Evolutionary conservation across 768 basidiomycete species (phyloP), one percentile per base, ranked within the genome.

Genomic region (Amanita muscaria): DNA sequence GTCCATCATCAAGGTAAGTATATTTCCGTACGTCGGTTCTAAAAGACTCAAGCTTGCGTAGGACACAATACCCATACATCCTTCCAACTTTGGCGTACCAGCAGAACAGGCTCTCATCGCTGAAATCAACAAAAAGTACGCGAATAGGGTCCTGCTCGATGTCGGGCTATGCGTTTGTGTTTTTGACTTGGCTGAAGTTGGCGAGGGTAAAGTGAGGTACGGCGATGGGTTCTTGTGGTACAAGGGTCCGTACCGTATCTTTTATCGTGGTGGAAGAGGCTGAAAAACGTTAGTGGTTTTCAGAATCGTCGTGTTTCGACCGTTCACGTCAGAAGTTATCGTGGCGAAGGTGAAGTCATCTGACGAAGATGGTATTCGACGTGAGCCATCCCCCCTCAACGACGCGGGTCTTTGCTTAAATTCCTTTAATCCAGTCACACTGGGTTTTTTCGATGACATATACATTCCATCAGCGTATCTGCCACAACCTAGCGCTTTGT

Each of bases 211-310:
- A 50, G 82, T 99, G 4, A 74, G 91, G 27, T 96, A 93, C 55
- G 93, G 94, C 0, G 94, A 99, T 61, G 94, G 94, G 0, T 82
- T 81, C 57, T 67, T 94, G 56, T 98, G 92, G 84, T 92, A 98
- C 59, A 90, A 87, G 73, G 78, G 93, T 93, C 41, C 49, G 68
- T 56, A n/a, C 4, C 30, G 7, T 18, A 52, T 15, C 44, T 22
- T 2, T 8, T 5, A 22, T 30, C 39, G n/a, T 34, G 36, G 48
- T 12, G 43, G 31, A 24, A 22, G 40, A 33, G 32, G 24, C 39
- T 42, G 42, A 40, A 42, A 19, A 40, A 36, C 32, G 37, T 7
- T n/a, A 98, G 94, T 85, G 6, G 76, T 85, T 8, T 96, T 98
- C 60, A 72, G 93, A 30, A 64, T 99, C 60, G 82, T 93, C 42